phyloP scores from a whole-genome alignment of 805 yeast species.

The Sugiyamaella chiloensis region DNA sequence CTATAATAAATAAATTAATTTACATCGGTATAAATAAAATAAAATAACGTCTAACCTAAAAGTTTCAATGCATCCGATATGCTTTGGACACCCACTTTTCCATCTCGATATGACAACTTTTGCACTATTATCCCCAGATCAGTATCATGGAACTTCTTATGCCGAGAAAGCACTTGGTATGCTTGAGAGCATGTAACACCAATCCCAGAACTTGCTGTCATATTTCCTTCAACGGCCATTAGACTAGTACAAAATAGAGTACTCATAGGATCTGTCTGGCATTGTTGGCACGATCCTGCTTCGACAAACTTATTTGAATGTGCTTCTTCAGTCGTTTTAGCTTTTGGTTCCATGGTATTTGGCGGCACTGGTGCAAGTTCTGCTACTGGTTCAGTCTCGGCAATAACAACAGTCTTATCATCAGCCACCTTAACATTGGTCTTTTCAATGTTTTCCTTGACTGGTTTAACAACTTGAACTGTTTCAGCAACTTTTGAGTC shows the following conservation, averaged over 20 bases:
- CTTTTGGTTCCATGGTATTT: background rate
- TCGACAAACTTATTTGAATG: too few relatives aligned
- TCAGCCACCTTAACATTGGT: background rate
- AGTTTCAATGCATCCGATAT: slow-evolving; percentile 66
- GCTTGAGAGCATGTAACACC: slow-evolving; percentile 78
- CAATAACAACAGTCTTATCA: slow-evolving; percentile 17
- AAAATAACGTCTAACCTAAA: background rate
- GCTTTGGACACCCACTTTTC: slow-evolving; percentile 74
- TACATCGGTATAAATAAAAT: background rate
- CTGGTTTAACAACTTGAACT: too few relatives aligned
- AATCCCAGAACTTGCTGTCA: slow-evolving; percentile 34
- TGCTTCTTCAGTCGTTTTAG: background rate
- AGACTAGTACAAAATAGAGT: slow-evolving; percentile 74
- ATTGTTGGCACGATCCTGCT: slow-evolving; percentile 70
- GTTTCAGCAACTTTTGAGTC: too few relatives aligned
- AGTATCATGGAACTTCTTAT: slow-evolving; percentile 58
- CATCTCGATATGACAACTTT: slow-evolving; percentile 64
- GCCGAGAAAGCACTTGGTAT: slow-evolving; percentile 67
- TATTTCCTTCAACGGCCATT: slow-evolving; percentile 1
- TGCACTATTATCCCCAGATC: slow-evolving; percentile 64
- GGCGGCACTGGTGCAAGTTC: background rate
- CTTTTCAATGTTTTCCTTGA: slow-evolving; percentile 11
- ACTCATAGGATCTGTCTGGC: slow-evolving; percentile 83
- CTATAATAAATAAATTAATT: background rate
- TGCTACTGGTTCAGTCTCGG: slow-evolving; percentile 5